Conservation (phyloP, 139 green algal species). For the Volvox reticuliferus region DNA sequence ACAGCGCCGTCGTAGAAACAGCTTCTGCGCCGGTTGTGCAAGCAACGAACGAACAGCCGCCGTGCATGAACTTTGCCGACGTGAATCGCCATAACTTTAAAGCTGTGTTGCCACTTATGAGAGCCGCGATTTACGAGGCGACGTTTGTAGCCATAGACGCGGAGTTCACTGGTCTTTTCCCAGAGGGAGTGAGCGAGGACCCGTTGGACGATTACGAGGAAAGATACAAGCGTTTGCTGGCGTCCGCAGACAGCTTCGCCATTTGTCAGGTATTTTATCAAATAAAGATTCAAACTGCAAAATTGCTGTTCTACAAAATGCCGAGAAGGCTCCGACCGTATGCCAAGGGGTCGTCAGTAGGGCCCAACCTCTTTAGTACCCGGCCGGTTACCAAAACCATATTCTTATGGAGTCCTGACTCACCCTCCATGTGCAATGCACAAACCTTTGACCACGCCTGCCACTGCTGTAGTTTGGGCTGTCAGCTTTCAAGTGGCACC, state of each 20-base stretch:
- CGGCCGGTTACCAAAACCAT: no score
- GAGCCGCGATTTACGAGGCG: constrained; percentile 55
- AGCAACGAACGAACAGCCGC: not conserved
- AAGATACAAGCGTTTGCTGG: constrained; percentile 23
- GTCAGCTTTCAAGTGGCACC: constrained; percentile 59
- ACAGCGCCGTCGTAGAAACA: not conserved
- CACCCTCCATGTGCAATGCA: no score
- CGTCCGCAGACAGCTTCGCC: constrained; percentile 61
- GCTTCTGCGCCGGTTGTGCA: not conserved
- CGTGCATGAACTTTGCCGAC: constrained; percentile 46
- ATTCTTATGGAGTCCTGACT: no score
- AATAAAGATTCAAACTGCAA: no score
- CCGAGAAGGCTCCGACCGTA: no score
- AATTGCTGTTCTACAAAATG: no score
- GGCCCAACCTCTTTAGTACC: no score
- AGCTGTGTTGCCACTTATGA: constrained; percentile 65
- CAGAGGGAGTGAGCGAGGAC: constrained; percentile 11
- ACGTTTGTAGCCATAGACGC: constrained; percentile 75
- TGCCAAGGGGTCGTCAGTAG: no score
- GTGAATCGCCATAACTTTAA: constrained; percentile 81
- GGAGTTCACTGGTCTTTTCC: constrained; percentile 78
- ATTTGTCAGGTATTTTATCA: constrained; percentile 74
- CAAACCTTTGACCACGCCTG: not conserved
- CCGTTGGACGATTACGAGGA: constrained; percentile 58
- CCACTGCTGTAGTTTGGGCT: constrained; percentile 49